Evolutionary conservation across 306 rosid genomes (phyloP).

Genomic region (Cucumis sativus): Cucumber_9930_V3 NC_026657.2:31977501-31978000

Average conservation of each 20-base stretch:
- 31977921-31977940: conserved; percentile 47
- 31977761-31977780: not conserved
- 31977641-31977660: not conserved
- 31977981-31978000: conserved; percentile 38
- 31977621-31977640: not conserved
- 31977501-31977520: not conserved
- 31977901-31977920: conserved; percentile 20
- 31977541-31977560: not conserved
- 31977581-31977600: not conserved
- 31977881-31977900: not conserved
- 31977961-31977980: conserved; percentile 52
- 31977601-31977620: not conserved
- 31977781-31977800: not conserved
- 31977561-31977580: not conserved
- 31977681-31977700: not conserved
- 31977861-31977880: not conserved
- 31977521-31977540: no score
- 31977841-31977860: not conserved
- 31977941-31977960: conserved; percentile 41
- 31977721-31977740: not conserved
- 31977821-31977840: not conserved
- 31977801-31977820: not conserved
- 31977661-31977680: no score
- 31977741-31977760: not conserved
- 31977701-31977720: not conserved